Percentiles rank a stretch among this genome's conserved stretches.
phyloP scores from a whole-genome alignment of 1,284 basidiomycete species.

The Sparassis latifolia region DNA sequence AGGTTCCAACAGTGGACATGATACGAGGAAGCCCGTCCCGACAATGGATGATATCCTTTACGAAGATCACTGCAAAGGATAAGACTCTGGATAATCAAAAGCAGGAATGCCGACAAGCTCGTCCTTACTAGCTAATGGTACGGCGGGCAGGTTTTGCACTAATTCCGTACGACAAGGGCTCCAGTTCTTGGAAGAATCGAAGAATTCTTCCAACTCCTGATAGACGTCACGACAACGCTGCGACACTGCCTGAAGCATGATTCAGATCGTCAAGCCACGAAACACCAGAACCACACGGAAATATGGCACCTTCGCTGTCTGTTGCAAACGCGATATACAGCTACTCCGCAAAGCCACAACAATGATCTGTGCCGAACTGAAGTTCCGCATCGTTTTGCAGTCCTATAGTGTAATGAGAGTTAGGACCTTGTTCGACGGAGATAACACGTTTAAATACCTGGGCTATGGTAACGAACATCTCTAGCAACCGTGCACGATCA shows the following conservation, averaged over 20 bases:
- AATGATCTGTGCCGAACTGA: conserved; percentile 6
- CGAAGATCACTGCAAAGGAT: conserved; percentile 1
- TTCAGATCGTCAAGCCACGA: background rate
- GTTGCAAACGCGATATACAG: background rate
- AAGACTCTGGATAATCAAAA: background rate
- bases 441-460: background rate
- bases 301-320: background rate
- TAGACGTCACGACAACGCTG: background rate
- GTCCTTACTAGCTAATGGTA: conserved; percentile 4
- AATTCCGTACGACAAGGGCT: conserved; percentile 4
- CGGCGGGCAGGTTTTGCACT: conserved; percentile 3
- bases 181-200: conserved; percentile 2
- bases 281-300: too few species aligned
- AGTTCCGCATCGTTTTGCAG: conserved; percentile 7
- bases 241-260: background rate
- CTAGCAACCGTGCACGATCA: background rate
- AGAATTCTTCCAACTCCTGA: background rate
- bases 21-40: conserved; percentile 5
- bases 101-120: background rate
- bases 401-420: background rate
- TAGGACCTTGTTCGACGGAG: too few species aligned
- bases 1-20: background rate
- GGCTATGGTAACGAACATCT: conserved; percentile 3
- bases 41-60: conserved; percentile 2
- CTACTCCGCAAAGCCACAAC: background rate